These are phyloP conservation scores for Xerocomus minutiporus DNA, from an alignment of 1,284 basidiomycete genomes.

Conservation along the genomic window DNA sequence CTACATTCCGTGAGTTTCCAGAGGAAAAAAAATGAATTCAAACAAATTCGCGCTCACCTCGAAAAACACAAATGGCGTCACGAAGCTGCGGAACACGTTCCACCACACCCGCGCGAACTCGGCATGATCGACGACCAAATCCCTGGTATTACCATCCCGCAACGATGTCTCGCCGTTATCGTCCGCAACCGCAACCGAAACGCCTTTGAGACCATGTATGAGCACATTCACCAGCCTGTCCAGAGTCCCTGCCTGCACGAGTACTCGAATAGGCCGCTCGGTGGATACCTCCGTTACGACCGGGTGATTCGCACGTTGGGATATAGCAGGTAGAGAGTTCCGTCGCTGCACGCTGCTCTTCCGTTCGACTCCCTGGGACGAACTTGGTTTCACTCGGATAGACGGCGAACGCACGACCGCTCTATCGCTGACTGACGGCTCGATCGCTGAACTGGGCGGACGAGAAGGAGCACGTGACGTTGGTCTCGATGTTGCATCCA, in stretches of 20 bases:
- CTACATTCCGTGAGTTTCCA: slow-evolving; percentile 37
- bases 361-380: slow-evolving; percentile 62
- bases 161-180: slow-evolving; percentile 80
- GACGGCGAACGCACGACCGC: slow-evolving; percentile 57
- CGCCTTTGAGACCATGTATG: slow-evolving; percentile 70
- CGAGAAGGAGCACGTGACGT: slow-evolving; percentile 56
- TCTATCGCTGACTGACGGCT: slow-evolving; percentile 38
- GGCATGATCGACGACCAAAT: slow-evolving; percentile 61
- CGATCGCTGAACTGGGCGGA: slow-evolving; percentile 56
- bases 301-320: slow-evolving; percentile 53
- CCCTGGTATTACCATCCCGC: slow-evolving; percentile 62
- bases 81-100: slow-evolving; percentile 73
- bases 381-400: slow-evolving; percentile 67
- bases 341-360: slow-evolving; percentile 68
- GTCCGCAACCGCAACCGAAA: slow-evolving; percentile 73
- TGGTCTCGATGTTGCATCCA: slow-evolving; percentile 50
- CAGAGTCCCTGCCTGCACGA: slow-evolving; percentile 73
- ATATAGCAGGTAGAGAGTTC: slow-evolving; percentile 74
- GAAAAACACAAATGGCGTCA: slow-evolving; percentile 74
- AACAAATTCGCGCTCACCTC: slow-evolving; percentile 50
- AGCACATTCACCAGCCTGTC: slow-evolving; percentile 69
- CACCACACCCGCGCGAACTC: slow-evolving; percentile 77
- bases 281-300: slow-evolving; percentile 54
- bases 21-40: not conserved
- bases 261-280: slow-evolving; percentile 65